A percentile compares a stretch with the other conserved stretches of the same genome.
Conservation (phyloP, 1,284 basidiomycete genomes). For the Ustilago cynodontis region DNA sequence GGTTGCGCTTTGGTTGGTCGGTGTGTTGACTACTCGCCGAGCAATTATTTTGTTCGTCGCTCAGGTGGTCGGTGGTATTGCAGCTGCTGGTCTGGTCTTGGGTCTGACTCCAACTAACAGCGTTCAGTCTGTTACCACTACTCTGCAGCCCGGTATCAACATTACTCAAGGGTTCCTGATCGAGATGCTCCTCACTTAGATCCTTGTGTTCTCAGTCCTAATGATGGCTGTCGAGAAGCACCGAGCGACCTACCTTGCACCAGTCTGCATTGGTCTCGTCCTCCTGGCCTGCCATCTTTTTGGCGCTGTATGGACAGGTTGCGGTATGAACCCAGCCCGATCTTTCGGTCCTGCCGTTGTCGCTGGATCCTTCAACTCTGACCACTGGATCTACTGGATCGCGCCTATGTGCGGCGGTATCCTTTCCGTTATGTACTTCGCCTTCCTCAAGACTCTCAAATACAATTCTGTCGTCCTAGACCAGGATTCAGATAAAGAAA, state of each 20-base stretch:
- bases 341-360: slow-evolving; percentile 79
- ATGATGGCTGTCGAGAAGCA: slow-evolving; percentile 72
- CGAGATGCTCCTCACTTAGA: slow-evolving; percentile 31
- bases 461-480: slow-evolving; percentile 51
- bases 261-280: slow-evolving; percentile 77
- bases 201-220: slow-evolving; percentile 52
- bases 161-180: slow-evolving; percentile 54
- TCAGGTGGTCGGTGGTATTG: slow-evolving; percentile 55
- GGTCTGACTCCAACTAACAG: slow-evolving; percentile 39
- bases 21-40: slow-evolving; percentile 70
- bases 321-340: slow-evolving; percentile 81
- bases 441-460: slow-evolving; percentile 37
- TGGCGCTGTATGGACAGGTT: slow-evolving; percentile 66
- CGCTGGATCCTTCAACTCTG: slow-evolving; percentile 25
- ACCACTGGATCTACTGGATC: slow-evolving; percentile 62
- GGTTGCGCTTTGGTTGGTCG: slow-evolving; percentile 72
- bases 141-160: slow-evolving; percentile 59
- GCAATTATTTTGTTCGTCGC: slow-evolving; percentile 70
- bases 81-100: slow-evolving; percentile 38
- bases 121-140: slow-evolving; percentile 69
- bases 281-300: slow-evolving; percentile 46
- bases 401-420: slow-evolving; percentile 42
- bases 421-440: slow-evolving; percentile 24
- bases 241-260: slow-evolving; percentile 79
- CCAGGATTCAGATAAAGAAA: slow-evolving; percentile 53